Percentiles rank a stretch among this genome's conserved stretches.
Conservation (phyloP, 441 rosid genomes). For the Corymbia calophylla region DNA sequence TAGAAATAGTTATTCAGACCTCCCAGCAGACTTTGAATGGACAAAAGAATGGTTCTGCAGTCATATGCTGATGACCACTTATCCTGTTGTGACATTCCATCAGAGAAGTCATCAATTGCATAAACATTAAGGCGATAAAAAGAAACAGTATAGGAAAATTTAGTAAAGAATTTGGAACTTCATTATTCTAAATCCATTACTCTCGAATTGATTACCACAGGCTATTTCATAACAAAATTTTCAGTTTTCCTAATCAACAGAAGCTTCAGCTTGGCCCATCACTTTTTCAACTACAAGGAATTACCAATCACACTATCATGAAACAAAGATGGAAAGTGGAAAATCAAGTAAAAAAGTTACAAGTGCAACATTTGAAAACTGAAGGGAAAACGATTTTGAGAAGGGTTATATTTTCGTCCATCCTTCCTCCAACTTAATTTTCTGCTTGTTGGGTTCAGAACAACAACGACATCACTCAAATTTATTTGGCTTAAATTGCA, state of each 20-base stretch:
- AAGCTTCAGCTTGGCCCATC: background rate
- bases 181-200: background rate
- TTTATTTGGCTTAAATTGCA: background rate
- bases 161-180: background rate
- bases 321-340: background rate
- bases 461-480: background rate
- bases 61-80: slow-evolving; percentile 78
- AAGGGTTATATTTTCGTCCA: background rate
- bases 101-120: background rate
- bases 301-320: background rate
- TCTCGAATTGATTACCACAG: background rate
- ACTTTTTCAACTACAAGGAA: background rate
- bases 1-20: slow-evolving; percentile 21
- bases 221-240: background rate
- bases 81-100: slow-evolving; percentile 24
- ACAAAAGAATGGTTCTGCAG: slow-evolving; percentile 53
- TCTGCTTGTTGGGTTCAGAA: background rate
- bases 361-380: background rate
- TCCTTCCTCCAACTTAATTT: background rate
- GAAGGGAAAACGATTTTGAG: background rate
- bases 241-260: background rate
- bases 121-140: background rate
- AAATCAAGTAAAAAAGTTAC: background rate
- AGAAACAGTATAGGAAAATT: background rate
- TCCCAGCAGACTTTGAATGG: slow-evolving; percentile 59